Evolutionary conservation across 2,329 filamentous ascomycete species (phyloP), one percentile per base, ranked within the genome.

Genomic region (Alternaria metachromatica): DNA sequence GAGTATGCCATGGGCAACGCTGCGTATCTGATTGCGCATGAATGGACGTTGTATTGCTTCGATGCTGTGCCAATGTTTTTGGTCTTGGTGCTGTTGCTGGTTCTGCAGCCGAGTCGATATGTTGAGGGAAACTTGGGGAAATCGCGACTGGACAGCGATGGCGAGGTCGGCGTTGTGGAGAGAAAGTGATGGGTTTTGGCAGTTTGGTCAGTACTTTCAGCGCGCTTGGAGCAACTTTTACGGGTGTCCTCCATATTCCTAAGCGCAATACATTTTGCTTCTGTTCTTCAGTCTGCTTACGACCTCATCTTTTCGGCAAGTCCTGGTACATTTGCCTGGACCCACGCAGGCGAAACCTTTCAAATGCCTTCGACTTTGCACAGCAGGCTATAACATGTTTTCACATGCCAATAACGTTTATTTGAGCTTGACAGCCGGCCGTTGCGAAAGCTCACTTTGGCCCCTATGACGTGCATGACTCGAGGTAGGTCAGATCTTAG

Each of bases 1-100:
- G 86, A 87, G 73, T 88, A 85, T 65, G 67, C 78, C 0, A 76
- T 82, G 72, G 85, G 85, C 0, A 80, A 82, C 44, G 72, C 79
- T 18, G 82, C 84, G 2, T 82, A 80, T 57, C 69, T 87, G 20
- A 78, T 85, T 41, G 65, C 71, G 13, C 78, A 81, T 43, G 85
- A 87, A 74, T 77, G 78, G 56, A 84, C 77, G 23, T 60, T 85
- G 5, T 85, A 85, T 66, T 74, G 82, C 18, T 84, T 86, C 59
- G 84, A 86, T 75, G 81, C 83, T 7, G 63, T 76, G 3, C 76
- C 83, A 15, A 85, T 85, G 83, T 70, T 80, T 37, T 10, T 76
- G 6, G 82, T 84, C 3, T 80, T 85, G 74, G 62, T 76, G 0
- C 56, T 83, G 28, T 79, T 85, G 44, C 53, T 74, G 46, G 62